Percentiles rank a stretch among this genome's conserved stretches.
phyloP scores from a whole-genome alignment of 2,329 filamentous ascomycete species.

The Pyrenophora teres region DNA sequence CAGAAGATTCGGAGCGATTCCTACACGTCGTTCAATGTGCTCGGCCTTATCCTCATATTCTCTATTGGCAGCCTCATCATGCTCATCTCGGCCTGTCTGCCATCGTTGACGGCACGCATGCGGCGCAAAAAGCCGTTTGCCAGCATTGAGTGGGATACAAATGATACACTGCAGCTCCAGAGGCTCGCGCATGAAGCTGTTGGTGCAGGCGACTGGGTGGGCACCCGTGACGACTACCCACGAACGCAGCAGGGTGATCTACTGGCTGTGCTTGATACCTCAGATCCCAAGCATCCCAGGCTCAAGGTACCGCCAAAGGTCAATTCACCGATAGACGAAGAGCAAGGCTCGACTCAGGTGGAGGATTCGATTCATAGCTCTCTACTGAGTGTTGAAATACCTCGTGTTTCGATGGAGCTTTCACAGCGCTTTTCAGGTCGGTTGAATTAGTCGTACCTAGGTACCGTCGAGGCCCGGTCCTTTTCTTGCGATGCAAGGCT shows the following conservation, averaged over 20 bases:
- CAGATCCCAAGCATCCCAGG: slow-evolving; percentile 1
- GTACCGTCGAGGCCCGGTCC: no score
- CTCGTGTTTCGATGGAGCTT: neutral
- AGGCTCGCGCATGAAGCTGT: slow-evolving; percentile 28
- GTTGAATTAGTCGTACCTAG: neutral
- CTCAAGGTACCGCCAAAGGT: neutral
- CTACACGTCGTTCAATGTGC: slow-evolving; percentile 29
- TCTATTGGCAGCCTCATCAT: slow-evolving; percentile 24
- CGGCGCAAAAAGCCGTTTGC: slow-evolving; percentile 5
- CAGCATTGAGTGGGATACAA: slow-evolving; percentile 20
- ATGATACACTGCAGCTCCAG: slow-evolving; percentile 25
- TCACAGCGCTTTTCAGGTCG: neutral
- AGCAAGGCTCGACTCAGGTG: neutral
- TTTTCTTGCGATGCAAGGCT: no score
- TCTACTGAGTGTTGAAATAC: neutral
- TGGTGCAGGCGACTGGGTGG: slow-evolving; percentile 12
- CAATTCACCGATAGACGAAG: no score
- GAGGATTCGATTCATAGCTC: neutral
- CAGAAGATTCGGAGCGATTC: slow-evolving; percentile 27
- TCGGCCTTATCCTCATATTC: slow-evolving; percentile 24
- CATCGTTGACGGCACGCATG: neutral
- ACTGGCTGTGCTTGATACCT: slow-evolving; percentile 7
- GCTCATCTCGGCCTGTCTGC: neutral
- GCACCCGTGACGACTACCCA: slow-evolving; percentile 7
- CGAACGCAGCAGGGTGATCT: slow-evolving; percentile 4